phyloP scores from a whole-genome alignment of 257 asterid species.

The Ligustrum vulgare region DNA sequence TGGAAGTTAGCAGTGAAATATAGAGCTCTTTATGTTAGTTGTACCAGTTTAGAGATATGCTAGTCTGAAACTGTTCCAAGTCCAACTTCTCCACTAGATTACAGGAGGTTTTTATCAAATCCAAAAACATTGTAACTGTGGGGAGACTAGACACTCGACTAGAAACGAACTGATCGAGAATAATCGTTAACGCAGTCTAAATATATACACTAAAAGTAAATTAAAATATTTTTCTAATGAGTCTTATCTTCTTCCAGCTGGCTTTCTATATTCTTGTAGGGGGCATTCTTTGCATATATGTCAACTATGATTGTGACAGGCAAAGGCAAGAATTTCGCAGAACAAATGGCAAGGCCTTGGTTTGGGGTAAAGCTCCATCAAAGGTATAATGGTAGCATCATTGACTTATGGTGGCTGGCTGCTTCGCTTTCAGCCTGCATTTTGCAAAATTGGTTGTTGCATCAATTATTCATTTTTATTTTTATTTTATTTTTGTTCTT shows the following conservation, averaged over 20 bases:
- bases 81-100: background rate
- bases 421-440: conserved; percentile 1
- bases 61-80: background rate
- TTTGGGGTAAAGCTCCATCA: conserved; percentile 98
- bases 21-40: background rate
- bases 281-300: conserved; percentile 77
- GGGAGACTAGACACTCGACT: background rate
- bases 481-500: background rate
- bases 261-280: conserved; percentile 69
- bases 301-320: conserved; percentile 95
- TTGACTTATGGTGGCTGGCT: conserved; percentile 14
- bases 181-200: background rate
- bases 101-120: background rate
- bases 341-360: conserved; percentile 84
- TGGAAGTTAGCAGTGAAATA: background rate
- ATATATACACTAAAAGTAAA: background rate
- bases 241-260: conserved; percentile 49
- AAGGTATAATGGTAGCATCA: conserved; percentile 54
- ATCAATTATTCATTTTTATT: background rate
- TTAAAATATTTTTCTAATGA: conserved; percentile 24
- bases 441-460: conserved; percentile 4
- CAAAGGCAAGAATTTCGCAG: conserved; percentile 94
- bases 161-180: background rate
- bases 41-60: background rate
- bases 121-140: background rate